Base-by-base conservation (phyloP, 176 grass and related monocot species). In the Paspalum vaginatum region DNA sequence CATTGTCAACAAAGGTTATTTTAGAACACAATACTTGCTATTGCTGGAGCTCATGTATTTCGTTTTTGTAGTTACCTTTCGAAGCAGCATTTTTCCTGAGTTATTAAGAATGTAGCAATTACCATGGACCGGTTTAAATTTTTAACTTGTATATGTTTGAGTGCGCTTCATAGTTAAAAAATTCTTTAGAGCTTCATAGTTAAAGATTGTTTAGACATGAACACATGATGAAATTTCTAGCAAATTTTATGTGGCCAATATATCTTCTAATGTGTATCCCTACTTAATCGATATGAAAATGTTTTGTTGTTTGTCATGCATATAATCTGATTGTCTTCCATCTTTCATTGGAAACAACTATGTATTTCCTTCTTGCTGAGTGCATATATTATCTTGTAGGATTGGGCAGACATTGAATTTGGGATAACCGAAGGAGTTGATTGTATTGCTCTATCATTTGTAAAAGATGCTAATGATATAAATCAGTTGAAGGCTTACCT, bases 351-450 rank as follows among this genome's bases (percentile, higher is more conserved):
- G 21, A 74, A 56, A 40, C 44, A 63, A 43, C 7, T 57, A 20
- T 44, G 15, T 63, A 63, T 40, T 57, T 76, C 26, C 43, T 81
- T 47, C 82, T 50, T 85, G 14, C 47, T 89, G 12, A 88, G 0
- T 74, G 25, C 39, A 46, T 54, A 21, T 79, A 16, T 74, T 49
- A 48, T 55, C 64, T 75, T 73, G 57, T 63, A 93, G 91, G 85
- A 93, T 78, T 93, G 91, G 91, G 85, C 81, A 61, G 88, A 93
- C 53, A 90, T 93, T 6, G 82, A 93, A 79, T 93, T 93, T 57
- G 85, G 82, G 47, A 93, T 93, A 80, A 39, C 88, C 74, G 91
- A 93, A 63, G 88, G 88, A 79, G 75, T 90, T 68, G 85, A 93
- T 83, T 93, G 82, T 60, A 83, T 93, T 80, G 88, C 85, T 37